phyloP scores from a whole-genome alignment of 768 basidiomycete genomes.

The Mycena polygramma region DNA sequence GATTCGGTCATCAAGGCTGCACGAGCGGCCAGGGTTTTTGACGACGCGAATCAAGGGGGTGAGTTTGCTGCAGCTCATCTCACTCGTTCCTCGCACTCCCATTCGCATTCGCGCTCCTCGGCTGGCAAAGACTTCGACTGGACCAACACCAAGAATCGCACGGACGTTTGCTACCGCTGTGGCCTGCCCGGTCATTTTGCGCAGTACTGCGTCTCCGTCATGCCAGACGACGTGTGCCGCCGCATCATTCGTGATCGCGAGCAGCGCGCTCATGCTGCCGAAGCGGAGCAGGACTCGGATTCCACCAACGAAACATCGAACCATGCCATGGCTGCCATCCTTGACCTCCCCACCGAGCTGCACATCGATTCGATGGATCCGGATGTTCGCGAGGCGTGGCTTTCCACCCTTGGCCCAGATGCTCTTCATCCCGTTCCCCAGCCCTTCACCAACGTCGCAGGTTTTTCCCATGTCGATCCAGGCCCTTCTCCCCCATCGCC shows the following conservation, averaged over 20 bases:
- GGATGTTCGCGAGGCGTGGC: neutral
- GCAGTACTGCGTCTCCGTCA: no score
- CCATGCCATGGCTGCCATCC: neutral
- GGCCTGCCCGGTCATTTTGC: slow-evolving; percentile 21
- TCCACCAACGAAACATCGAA: no score
- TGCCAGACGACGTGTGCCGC: slow-evolving; percentile 11
- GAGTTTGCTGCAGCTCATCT: neutral
- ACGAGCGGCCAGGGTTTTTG: neutral
- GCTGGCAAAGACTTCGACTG: slow-evolving; percentile 12
- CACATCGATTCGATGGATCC: neutral
- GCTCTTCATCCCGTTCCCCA: no score
- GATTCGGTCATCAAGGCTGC: neutral
- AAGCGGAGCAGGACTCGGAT: neutral
- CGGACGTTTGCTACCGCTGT: slow-evolving; percentile 14
- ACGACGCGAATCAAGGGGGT: neutral
- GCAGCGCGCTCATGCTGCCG: neutral
- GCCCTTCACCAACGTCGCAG: no score
- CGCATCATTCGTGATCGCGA: neutral
- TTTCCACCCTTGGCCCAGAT: neutral
- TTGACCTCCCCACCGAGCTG: neutral
- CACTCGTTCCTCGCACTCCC: neutral
- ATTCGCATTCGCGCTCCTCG: neutral
- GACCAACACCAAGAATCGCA: slow-evolving; percentile 20
- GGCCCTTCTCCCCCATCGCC: neutral
- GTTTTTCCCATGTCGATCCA: neutral